phyloP scores from a whole-genome alignment of 306 rosid genomes.

The Quercus ilex region DNA sequence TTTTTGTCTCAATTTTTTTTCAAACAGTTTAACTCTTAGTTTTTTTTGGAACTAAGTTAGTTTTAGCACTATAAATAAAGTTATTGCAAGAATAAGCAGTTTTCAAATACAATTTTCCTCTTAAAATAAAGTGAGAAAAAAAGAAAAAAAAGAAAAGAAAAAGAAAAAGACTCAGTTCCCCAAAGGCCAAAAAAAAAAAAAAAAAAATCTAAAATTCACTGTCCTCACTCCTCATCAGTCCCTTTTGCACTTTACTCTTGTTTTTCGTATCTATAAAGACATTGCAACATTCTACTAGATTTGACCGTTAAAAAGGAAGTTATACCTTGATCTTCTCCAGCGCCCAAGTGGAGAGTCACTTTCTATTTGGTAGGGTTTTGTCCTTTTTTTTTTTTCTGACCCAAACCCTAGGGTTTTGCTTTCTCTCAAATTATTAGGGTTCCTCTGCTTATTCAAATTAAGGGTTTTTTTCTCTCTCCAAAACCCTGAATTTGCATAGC shows the following conservation, averaged over 20 bases:
- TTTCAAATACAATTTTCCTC: too few relatives aligned
- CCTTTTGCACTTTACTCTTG: background rate
- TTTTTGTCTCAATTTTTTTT: too few relatives aligned
- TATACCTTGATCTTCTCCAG: slow-evolving; percentile 21
- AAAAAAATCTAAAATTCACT: too few relatives aligned
- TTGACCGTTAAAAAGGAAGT: slow-evolving; percentile 34
- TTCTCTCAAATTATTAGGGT: background rate
- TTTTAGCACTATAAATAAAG: too few relatives aligned
- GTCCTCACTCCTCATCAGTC: background rate
- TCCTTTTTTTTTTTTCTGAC: background rate
- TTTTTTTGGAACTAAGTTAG: too few relatives aligned
- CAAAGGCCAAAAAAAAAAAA: too few relatives aligned
- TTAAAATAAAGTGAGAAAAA: too few relatives aligned
- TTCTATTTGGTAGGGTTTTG: slow-evolving; percentile 22
- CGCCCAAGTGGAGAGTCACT: slow-evolving; percentile 1
- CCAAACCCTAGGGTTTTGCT: slow-evolving; percentile 19
- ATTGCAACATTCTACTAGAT: slow-evolving; percentile 16
- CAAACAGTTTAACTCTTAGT: too few relatives aligned
- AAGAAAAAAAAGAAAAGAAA: too few relatives aligned
- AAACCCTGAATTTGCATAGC: slow-evolving; percentile 13
- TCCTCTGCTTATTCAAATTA: background rate
- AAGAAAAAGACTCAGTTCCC: too few relatives aligned
- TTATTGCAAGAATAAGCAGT: too few relatives aligned
- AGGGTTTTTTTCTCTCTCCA: background rate
- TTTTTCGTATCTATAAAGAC: background rate